Evolutionary conservation across 164 flowering plant genomes (phyloP), one percentile per base, ranked within the genome.

Genomic region (Vitis rotundifolia): DNA sequence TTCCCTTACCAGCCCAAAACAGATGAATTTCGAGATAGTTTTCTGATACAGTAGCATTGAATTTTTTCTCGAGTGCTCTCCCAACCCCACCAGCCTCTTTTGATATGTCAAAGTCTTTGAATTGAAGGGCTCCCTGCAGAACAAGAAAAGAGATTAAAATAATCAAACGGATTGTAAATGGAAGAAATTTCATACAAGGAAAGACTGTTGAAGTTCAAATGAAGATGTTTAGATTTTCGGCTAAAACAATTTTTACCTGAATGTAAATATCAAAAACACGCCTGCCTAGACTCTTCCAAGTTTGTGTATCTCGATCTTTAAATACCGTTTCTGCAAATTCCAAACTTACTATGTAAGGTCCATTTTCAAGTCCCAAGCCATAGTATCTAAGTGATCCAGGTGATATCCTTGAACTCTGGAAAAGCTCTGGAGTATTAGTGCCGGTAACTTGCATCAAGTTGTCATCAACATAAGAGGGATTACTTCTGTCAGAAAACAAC

Each of bases 311-410:
- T 63, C 61, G 44, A 60, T 62, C 49, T 2, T 31, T 15, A 50
- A 75, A 63, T 12, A 3, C 37, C 0, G 55, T 76, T 64, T 80
- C 83, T 10, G 80, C 83, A 72, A 80, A 80, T 3, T n/a, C 56
- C 49, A 80, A n/a, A 29, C 7, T 57, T 55, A 80, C 64, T 11
- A 10, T 72, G 37, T 80, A 80, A 37, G 11, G 16, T 6, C 83
- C 83, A 67, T 80, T 77, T 54, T 75, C 49, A 16, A 80, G 77
- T 54, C 79, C 71, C 2, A 77, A 61, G 19, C 83, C 83, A 63
- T 72, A 80, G 61, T 80, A 80, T 59, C 78, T 77, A 0, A 80
- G 75, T 26, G 83, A 80, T 61, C 73, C 66, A 1, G 78, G 64
- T 5, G 83, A 80, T 14, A 69, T 8, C 63, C 83, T 69, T 9